Evolutionary conservation across 2,329 filamentous ascomycete species (phyloP).

Genomic region (Teratosphaeria viscida): DNA sequence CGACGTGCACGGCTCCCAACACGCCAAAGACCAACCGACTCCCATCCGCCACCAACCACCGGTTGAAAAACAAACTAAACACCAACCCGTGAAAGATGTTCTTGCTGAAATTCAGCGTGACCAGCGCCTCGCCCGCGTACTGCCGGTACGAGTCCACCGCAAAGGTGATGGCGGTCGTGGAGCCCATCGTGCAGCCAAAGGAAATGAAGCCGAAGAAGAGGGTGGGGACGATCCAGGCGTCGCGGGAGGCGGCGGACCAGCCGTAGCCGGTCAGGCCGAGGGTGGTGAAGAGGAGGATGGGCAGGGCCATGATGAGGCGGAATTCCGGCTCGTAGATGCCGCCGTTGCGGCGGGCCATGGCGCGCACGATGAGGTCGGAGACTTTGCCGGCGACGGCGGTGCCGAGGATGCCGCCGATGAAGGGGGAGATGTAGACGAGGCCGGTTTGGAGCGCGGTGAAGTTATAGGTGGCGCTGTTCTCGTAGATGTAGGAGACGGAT

Average conservation of each 20-base stretch:
- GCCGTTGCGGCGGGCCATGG: constrained; percentile 75
- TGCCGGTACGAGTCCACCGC: constrained; percentile 87
- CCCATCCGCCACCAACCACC: constrained; percentile 69
- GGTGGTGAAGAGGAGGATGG: constrained; percentile 65
- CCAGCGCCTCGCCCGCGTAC: constrained; percentile 86
- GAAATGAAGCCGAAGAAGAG: constrained; percentile 86
- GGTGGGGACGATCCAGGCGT: constrained; percentile 85
- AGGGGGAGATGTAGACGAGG: constrained; percentile 80
- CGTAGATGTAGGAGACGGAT: constrained; percentile 70
- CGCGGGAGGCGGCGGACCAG: constrained; percentile 69
- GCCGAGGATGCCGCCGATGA: constrained; percentile 79
- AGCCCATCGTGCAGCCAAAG: constrained; percentile 83
- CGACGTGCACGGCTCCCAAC: constrained; percentile 76
- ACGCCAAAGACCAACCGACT: constrained; percentile 69
- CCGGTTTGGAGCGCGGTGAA: constrained; percentile 74
- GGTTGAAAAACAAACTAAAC: constrained; percentile 78
- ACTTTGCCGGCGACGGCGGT: constrained; percentile 83
- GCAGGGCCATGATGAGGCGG: constrained; percentile 74
- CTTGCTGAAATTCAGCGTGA: constrained; percentile 90
- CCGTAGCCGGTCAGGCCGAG: constrained; percentile 91
- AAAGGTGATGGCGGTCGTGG: constrained; percentile 87
- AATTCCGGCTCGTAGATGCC: constrained; percentile 94
- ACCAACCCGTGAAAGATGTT: constrained; percentile 86
- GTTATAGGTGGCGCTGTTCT: constrained; percentile 58
- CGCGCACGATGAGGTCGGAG: constrained; percentile 73